These are phyloP conservation scores for Filobasidium wieringae DNA, from an alignment of 768 basidiomycete genomes.

Conservation along the genomic window DNA sequence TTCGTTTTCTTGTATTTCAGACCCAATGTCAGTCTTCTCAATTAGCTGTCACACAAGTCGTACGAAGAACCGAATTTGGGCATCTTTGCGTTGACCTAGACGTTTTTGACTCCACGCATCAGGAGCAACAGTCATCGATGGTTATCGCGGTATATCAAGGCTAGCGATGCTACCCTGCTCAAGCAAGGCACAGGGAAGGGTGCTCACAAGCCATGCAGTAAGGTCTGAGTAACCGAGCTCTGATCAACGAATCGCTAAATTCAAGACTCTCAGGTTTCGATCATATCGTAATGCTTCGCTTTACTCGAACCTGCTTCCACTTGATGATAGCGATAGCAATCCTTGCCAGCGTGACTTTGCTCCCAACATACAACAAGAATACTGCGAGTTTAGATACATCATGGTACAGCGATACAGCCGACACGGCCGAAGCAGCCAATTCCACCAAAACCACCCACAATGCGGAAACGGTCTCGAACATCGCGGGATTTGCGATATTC, in stretches of 20 bases:
- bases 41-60: neutral
- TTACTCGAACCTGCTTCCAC: neutral
- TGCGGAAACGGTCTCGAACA: no score
- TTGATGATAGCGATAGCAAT: neutral
- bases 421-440: neutral
- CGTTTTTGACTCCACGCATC: neutral
- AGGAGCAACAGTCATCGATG: neutral
- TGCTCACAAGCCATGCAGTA: neutral
- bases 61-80: neutral
- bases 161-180: neutral
- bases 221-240: no score
- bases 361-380: neutral
- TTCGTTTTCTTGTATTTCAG: neutral
- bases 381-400: neutral
- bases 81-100: neutral
- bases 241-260: neutral
- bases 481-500: neutral
- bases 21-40: neutral
- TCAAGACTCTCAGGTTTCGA: neutral
- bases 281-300: neutral
- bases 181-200: neutral
- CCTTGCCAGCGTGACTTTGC: neutral
- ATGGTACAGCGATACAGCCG: neutral
- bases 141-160: neutral
- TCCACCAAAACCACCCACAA: neutral